Evolutionary conservation across 495 filamentous ascomycete species (phyloP).

Genomic region (Tetracladium setigerum): DNA sequence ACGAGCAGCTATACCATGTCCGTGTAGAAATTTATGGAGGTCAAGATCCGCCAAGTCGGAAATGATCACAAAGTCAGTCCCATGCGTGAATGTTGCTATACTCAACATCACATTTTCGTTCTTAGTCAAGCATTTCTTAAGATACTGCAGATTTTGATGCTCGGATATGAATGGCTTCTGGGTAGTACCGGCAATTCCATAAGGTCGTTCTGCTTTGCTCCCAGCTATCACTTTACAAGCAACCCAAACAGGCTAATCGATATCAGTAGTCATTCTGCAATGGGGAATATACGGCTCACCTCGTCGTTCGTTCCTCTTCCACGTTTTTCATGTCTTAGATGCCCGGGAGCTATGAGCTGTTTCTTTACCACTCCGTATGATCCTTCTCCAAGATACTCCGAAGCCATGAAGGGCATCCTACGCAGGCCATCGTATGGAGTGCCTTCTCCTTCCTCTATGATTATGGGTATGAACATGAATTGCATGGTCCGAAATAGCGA

Average conservation of each 20-base stretch:
- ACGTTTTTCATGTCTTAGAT: not conserved
- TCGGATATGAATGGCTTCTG: not conserved
- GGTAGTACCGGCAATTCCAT: not conserved
- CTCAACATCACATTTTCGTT: conserved; percentile 8
- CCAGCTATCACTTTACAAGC: not conserved
- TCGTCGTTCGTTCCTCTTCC: not conserved
- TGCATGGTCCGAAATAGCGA: not conserved
- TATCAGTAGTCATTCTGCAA: not conserved
- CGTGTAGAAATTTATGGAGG: conserved; percentile 3
- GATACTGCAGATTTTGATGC: not conserved
- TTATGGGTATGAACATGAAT: conserved; percentile 7
- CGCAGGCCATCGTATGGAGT: not conserved
- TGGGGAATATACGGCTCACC: not conserved
- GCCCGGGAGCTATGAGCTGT: conserved; percentile 1
- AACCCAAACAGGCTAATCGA: conserved; percentile 1
- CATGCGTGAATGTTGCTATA: conserved; percentile 4
- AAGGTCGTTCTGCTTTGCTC: not conserved
- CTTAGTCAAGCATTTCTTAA: conserved; percentile 3
- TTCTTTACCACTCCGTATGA: conserved; percentile 1
- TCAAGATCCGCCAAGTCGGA: conserved; percentile 8
- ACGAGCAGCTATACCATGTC: not conserved
- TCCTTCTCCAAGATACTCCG: not conserved
- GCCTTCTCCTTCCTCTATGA: not conserved
- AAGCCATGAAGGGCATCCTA: conserved; percentile 2
- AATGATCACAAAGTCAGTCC: conserved; percentile 5